Percentiles rank a stretch among this genome's conserved stretches.
Conservation (phyloP, 2,329 filamentous ascomycete genomes). For the Rasamsonia emersonii region DNA sequence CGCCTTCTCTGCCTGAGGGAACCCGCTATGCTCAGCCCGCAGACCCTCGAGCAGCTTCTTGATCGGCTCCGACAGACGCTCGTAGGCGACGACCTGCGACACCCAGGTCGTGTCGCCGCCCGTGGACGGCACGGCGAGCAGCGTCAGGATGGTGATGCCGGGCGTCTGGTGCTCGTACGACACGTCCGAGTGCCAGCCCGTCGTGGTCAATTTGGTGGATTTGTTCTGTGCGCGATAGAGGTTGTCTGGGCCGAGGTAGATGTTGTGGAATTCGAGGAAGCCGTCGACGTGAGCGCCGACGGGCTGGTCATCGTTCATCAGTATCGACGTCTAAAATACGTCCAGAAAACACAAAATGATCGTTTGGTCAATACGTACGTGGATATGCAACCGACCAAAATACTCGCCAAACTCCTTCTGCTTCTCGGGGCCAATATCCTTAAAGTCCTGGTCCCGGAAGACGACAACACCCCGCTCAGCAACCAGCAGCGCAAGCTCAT, state of each 20-base stretch:
- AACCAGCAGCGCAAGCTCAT: slow-evolving; percentile 42
- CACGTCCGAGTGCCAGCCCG: slow-evolving; percentile 16
- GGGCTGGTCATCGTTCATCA: slow-evolving; percentile 19
- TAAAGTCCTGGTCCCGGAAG: slow-evolving; percentile 10
- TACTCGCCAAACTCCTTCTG: slow-evolving; percentile 17
- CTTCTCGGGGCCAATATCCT: slow-evolving; percentile 10
- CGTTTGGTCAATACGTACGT: slow-evolving; percentile 3
- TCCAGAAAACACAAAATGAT: background rate
- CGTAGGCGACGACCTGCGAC: slow-evolving; percentile 19
- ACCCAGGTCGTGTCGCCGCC: slow-evolving; percentile 23
- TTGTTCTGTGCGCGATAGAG: slow-evolving; percentile 30
- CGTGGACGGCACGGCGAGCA: slow-evolving; percentile 13
- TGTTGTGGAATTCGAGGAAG: slow-evolving; percentile 39
- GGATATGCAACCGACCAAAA: slow-evolving; percentile 17
- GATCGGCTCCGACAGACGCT: slow-evolving; percentile 17
- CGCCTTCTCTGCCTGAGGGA: slow-evolving; percentile 15
- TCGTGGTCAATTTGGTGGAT: slow-evolving; percentile 29
- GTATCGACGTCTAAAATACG: background rate
- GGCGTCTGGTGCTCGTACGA: slow-evolving; percentile 19
- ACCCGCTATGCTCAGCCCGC: slow-evolving; percentile 19
- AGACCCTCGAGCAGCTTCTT: slow-evolving; percentile 20
- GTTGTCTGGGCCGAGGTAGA: slow-evolving; percentile 41
- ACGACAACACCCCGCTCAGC: slow-evolving; percentile 12
- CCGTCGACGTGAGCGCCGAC: slow-evolving; percentile 37
- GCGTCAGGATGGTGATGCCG: slow-evolving; percentile 17